These are phyloP conservation scores for Balansia obtecta DNA, from an alignment of 2,329 filamentous ascomycete species.

Conservation along the genomic window DNA sequence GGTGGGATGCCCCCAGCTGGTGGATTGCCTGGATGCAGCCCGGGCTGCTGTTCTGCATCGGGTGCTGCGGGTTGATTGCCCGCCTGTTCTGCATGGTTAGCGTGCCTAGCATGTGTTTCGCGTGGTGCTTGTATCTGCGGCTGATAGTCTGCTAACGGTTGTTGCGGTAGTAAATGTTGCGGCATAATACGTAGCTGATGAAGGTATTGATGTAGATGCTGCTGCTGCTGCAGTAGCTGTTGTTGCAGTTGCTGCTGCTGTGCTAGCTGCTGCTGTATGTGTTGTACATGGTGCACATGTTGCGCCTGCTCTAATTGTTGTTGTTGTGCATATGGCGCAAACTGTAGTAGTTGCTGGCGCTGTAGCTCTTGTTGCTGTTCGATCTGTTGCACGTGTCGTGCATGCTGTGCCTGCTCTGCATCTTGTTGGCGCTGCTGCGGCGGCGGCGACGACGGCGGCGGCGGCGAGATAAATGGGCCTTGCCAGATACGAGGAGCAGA, in stretches of 20 bases:
- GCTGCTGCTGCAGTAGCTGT: not conserved
- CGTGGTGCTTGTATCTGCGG: slow-evolving; percentile 10
- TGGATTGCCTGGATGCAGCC: slow-evolving; percentile 28
- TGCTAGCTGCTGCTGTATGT: slow-evolving; percentile 10
- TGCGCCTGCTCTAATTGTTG: slow-evolving; percentile 11
- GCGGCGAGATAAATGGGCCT: too few relatives aligned
- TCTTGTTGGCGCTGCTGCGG: too few relatives aligned
- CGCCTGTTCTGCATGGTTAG: not conserved
- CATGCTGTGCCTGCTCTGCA: too few relatives aligned
- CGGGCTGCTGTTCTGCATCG: slow-evolving; percentile 1
- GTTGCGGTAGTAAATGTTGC: slow-evolving; percentile 10
- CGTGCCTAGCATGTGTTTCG: slow-evolving; percentile 10
- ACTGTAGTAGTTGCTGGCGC: too few relatives aligned
- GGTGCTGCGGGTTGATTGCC: not conserved
- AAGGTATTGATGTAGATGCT: not conserved
- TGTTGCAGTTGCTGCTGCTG: slow-evolving; percentile 4
- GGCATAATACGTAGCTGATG: slow-evolving; percentile 10
- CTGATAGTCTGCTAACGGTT: not conserved
- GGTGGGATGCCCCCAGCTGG: slow-evolving; percentile 19
- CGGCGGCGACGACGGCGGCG: too few relatives aligned
- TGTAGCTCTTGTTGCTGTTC: too few relatives aligned
- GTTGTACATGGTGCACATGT: slow-evolving; percentile 7
- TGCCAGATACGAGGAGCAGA: too few relatives aligned
- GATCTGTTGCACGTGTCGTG: too few relatives aligned
- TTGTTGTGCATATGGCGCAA: too few relatives aligned